Base-by-base conservation (phyloP, 441 rosid genomes). In the Jatropha podagrica region DNA sequence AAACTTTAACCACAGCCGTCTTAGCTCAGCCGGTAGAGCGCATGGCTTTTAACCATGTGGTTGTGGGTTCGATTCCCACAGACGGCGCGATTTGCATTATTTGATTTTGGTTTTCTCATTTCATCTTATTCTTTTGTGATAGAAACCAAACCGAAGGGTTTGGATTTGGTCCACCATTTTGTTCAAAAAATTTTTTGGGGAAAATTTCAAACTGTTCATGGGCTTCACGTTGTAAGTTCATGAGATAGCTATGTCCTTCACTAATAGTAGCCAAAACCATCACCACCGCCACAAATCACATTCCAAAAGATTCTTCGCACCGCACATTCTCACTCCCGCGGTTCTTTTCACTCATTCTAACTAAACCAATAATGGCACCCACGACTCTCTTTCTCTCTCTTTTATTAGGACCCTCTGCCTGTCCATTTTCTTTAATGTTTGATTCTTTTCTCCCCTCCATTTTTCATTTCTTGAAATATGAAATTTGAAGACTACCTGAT, bases 401-500 rank as follows among this genome's bases (percentile, higher is more conserved):
- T 42, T 42, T 42, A 42, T 42, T 42, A 42, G 11, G 66, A 46
- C 27, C 76, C 67, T 81, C 66, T 51, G 64, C 67, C 54, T 71
- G 40, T 73, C 59, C 71, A 4, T 82, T 63, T 69, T 63, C 49
- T 65, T 82, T 23, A 62, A 68, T 42, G 32, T 42, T 59, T 17
- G 26, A 26, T 61, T 59, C 27, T 23, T 27, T 20, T 40, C 48
- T 26, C 38, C 65, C 14, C 2, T 4, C 41, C 14, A 32, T 61
- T 66, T 20, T 46, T 58, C 12, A 48, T 42, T 18, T 17, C 27
- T 3, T 68, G 44, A 74, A 87, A 51, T 48, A 94, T 90, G 97
- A 94, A 89, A 83, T 94, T 92, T 83, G 97, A 92, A 83, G 91
- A 94, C 81, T 79, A 85, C 67, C 87, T 91, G 63, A 86, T 84